Conservation (phyloP, 2,329 filamentous ascomycete species). For the Xylaria sp. region DNA sequence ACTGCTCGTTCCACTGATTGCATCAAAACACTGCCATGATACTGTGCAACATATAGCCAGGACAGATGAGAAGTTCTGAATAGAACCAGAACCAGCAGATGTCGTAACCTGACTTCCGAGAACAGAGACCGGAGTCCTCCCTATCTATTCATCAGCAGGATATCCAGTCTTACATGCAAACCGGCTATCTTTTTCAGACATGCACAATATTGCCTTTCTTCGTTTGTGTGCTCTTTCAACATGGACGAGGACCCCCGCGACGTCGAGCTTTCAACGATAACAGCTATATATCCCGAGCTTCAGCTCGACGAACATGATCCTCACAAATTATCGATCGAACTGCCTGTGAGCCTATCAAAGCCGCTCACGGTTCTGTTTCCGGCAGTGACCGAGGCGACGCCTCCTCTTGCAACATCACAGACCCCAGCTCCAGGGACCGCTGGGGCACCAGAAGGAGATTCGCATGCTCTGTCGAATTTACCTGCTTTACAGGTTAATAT, state of each 20-base stretch:
- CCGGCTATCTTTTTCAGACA: slow-evolving; percentile 30
- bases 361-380: slow-evolving; percentile 69
- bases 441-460: slow-evolving; percentile 49
- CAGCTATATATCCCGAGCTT: slow-evolving; percentile 76
- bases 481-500: slow-evolving; percentile 67
- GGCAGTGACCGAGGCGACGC: slow-evolving; percentile 54
- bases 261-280: slow-evolving; percentile 69
- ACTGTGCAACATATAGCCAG: not conserved
- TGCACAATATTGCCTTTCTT: slow-evolving; percentile 36
- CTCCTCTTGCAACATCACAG: slow-evolving; percentile 38
- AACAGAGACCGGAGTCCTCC: slow-evolving; percentile 8
- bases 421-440: slow-evolving; percentile 21
- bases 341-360: slow-evolving; percentile 66
- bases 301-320: slow-evolving; percentile 55
- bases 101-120: not conserved
- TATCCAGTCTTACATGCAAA: not conserved
- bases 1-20: not conserved
- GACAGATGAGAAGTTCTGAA: slow-evolving; percentile 7
- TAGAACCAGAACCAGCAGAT: not conserved
- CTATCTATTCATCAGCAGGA: slow-evolving; percentile 16
- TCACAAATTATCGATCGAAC: slow-evolving; percentile 65
- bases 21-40: not conserved
- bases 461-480: slow-evolving; percentile 65
- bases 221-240: slow-evolving; percentile 43
- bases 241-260: slow-evolving; percentile 61